Percentiles rank a stretch among this genome's conserved stretches.
These are phyloP conservation scores for Colletotrichum tanaceti DNA, from an alignment of 2,329 filamentous ascomycete species.

Conservation along the genomic window DNA sequence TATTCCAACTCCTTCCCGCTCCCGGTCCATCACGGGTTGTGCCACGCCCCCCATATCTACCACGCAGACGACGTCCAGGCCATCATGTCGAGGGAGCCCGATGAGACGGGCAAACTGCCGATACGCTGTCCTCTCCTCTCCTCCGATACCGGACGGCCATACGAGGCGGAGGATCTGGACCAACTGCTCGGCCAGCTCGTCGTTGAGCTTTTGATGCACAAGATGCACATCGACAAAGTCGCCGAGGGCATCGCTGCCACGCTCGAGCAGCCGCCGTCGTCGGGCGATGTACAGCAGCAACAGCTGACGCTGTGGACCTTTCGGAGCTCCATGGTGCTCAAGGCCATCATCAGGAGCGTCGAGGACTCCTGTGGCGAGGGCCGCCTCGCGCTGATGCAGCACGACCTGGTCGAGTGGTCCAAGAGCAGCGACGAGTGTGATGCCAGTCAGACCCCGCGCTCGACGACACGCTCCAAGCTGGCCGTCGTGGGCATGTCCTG, in stretches of 20 bases:
- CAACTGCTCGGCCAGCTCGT: neutral
- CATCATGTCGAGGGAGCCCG: neutral
- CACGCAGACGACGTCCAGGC: neutral
- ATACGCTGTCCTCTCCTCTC: neutral
- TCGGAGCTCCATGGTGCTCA: conserved; percentile 3
- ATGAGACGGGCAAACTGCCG: neutral
- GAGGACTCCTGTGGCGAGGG: neutral
- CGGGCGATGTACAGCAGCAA: neutral
- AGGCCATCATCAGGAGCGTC: neutral
- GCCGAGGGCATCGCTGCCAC: neutral
- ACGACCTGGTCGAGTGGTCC: neutral
- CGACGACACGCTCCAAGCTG: conserved; percentile 38
- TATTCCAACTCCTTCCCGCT: conserved; percentile 46
- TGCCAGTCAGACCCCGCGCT: neutral
- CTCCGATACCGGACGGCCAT: neutral
- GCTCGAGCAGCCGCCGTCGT: neutral
- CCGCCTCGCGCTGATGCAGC: neutral
- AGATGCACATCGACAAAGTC: neutral
- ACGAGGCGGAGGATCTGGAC: neutral
- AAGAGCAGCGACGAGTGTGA: neutral
- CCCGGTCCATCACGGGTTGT: conserved; percentile 53
- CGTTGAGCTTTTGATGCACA: neutral
- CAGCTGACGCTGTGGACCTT: conserved; percentile 18
- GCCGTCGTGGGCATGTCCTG: conserved; percentile 48
- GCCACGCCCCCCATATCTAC: conserved; percentile 57